Evolutionary conservation across 805 yeast species (phyloP).

Genomic region (Kazachstania psychrophila): DNA sequence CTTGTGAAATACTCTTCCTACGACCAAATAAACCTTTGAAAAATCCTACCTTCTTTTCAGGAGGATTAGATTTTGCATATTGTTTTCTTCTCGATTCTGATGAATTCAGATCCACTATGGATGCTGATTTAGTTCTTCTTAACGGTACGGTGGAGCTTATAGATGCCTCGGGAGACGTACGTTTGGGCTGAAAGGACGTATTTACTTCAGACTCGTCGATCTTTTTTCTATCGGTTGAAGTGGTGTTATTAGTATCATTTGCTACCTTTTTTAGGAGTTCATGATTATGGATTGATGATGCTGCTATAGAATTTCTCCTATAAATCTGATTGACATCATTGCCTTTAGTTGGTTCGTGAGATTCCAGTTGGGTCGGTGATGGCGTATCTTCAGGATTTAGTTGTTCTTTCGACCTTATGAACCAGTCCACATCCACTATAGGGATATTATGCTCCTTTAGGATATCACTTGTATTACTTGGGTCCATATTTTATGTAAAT

Average conservation of each 20-base stretch:
- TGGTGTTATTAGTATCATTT: too few relatives aligned
- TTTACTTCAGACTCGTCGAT: too few relatives aligned
- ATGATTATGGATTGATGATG: neutral
- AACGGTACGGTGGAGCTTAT: slow-evolving; percentile 8
- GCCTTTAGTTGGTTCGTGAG: neutral
- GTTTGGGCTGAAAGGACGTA: too few relatives aligned
- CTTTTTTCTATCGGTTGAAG: too few relatives aligned
- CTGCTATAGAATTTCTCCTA: slow-evolving; percentile 5
- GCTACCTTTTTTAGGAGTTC: neutral
- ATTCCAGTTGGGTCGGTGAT: too few relatives aligned
- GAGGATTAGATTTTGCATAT: too few relatives aligned
- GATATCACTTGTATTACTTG: slow-evolving; percentile 13
- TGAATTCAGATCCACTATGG: slow-evolving; percentile 14
- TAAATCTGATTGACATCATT: neutral
- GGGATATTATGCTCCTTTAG: slow-evolving; percentile 19
- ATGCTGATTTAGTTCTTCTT: slow-evolving; percentile 29
- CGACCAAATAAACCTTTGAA: slow-evolving; percentile 29
- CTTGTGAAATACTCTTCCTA: slow-evolving; percentile 1
- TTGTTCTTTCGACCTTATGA: slow-evolving; percentile 14
- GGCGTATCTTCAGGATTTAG: neutral
- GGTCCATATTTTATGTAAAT: slow-evolving; percentile 5
- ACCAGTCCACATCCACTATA: slow-evolving; percentile 25
- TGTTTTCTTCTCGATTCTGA: too few relatives aligned
- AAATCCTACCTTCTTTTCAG: slow-evolving; percentile 29
- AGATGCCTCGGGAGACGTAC: too few relatives aligned